Percentiles rank a stretch among this genome's conserved stretches.
Conservation (phyloP, 2,329 filamentous ascomycete genomes). For the Alternaria panax region DNA sequence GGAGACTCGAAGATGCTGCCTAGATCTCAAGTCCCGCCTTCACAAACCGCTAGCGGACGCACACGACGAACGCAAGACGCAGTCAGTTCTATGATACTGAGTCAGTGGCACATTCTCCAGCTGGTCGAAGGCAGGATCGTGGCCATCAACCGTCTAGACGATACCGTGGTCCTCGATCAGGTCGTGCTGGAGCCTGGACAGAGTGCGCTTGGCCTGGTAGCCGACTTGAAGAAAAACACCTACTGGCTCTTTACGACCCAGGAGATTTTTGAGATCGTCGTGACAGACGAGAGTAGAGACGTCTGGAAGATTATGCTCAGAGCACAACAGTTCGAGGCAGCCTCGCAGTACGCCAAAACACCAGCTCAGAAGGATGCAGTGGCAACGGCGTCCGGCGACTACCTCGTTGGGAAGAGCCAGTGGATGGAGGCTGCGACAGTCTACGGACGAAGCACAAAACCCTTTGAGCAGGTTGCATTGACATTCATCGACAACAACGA, state of each 20-base stretch:
- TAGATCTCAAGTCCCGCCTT: conserved; percentile 73
- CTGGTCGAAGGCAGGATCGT: conserved; percentile 84
- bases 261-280: conserved; percentile 93
- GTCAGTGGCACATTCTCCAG: conserved; percentile 90
- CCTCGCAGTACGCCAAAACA: conserved; percentile 83
- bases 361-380: conserved; percentile 86
- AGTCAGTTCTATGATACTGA: conserved; percentile 81
- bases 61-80: conserved; percentile 72
- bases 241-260: conserved; percentile 94
- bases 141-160: conserved; percentile 85
- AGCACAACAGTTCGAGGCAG: conserved; percentile 85
- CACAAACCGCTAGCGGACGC: conserved; percentile 70
- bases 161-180: conserved; percentile 86
- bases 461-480: conserved; percentile 94
- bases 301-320: conserved; percentile 94
- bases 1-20: conserved; percentile 79
- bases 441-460: conserved; percentile 94
- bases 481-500: conserved; percentile 89
- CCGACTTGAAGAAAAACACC: conserved; percentile 93
- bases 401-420: conserved; percentile 79
- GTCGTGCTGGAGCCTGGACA: conserved; percentile 81
- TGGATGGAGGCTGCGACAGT: conserved; percentile 86
- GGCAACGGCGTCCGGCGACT: conserved; percentile 89
- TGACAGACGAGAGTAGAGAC: conserved; percentile 87
- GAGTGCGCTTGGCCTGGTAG: conserved; percentile 80